Base-by-base conservation (phyloP, 805 yeast genomes). In the Saccharomyces eubayanus region DNA sequence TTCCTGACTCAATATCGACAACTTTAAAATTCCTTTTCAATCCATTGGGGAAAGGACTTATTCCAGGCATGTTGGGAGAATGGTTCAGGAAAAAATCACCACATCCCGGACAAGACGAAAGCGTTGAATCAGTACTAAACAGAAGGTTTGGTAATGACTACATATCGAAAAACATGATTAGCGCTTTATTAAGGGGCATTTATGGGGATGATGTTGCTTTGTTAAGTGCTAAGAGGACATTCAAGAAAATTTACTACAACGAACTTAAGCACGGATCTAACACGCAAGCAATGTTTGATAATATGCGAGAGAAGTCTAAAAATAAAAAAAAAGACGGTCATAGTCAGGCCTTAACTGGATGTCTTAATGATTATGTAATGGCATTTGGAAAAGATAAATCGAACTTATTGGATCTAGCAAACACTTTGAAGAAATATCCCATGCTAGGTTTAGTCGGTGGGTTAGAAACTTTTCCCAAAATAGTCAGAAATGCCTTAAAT, bases 111-210 rank as follows among this genome's bases (percentile, higher is more conserved):
- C 60, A 70, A 5, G 97, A 91, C 64, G 97, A 90, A 70, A 76
- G 85, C 9, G 82, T 92, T 0, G 83, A 80, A 47, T 72, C 77
- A 2, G 89, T 89, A 62, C 66, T 91, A 36, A 64, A 72, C 2
- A 73, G 97, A 58, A 71, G 97, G 56, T 84, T 90, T 65, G 91
- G 91, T 2, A 73, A 74, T 8, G 62, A 64, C 1, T 52, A 71
- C 10, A 52, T 73, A 2, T 68, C 85, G 5, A 72, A 74, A 8
- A 83, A 87, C 50, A 70, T 92, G 12, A 70, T 87, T 21, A 87
- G 96, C 68, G 98, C 96, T 0, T 71, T 90, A 3, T 74, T 86
- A 66, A 89, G 90, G 63, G 99, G 99, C 0, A 83, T 94, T 0
- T 92, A 90, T 68, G 97, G 96, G 1, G 94, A 89, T n/a, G 96